phyloP scores from a whole-genome alignment of 2,329 filamentous ascomycete species.

The Mollisiaceae sp. region DNA sequence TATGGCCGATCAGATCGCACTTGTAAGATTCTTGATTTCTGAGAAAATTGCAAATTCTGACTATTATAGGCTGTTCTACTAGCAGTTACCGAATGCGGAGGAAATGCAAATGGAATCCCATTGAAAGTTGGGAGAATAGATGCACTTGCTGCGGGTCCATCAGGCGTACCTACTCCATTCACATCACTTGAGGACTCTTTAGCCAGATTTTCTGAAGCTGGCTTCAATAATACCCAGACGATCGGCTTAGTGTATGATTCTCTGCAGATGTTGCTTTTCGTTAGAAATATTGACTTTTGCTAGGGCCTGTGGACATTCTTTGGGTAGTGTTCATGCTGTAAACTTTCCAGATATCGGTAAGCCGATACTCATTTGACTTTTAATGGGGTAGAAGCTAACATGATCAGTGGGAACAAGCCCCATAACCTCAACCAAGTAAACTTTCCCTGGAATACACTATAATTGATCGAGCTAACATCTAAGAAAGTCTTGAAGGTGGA shows the following conservation, averaged over 20 bases:
- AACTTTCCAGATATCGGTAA: constrained; percentile 31
- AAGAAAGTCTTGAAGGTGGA: constrained; percentile 18
- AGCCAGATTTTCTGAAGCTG: constrained; percentile 25
- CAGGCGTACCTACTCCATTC: constrained; percentile 27
- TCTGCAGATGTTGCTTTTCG: neutral
- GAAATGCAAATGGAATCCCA: constrained; percentile 17
- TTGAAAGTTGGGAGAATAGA: constrained; percentile 27
- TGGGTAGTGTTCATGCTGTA: constrained; percentile 27
- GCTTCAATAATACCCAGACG: constrained; percentile 21
- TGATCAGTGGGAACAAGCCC: constrained; percentile 6
- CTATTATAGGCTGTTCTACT: constrained; percentile 18
- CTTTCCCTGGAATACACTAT: neutral
- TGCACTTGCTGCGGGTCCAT: constrained; percentile 24
- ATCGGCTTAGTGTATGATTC: constrained; percentile 25
- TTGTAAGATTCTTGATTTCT: constrained; percentile 13
- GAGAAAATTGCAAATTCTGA: neutral
- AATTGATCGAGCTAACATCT: neutral
- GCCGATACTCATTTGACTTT: neutral
- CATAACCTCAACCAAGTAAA: constrained; percentile 13
- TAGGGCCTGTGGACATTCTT: constrained; percentile 32
- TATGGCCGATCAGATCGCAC: constrained; percentile 24
- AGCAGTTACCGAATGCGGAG: constrained; percentile 20
- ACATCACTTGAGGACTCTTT: constrained; percentile 15
- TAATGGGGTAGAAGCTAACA: neutral
- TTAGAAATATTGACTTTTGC: neutral